phyloP scores from a whole-genome alignment of 2,329 filamentous ascomycete species.

The Fusarium equiseti region DNA sequence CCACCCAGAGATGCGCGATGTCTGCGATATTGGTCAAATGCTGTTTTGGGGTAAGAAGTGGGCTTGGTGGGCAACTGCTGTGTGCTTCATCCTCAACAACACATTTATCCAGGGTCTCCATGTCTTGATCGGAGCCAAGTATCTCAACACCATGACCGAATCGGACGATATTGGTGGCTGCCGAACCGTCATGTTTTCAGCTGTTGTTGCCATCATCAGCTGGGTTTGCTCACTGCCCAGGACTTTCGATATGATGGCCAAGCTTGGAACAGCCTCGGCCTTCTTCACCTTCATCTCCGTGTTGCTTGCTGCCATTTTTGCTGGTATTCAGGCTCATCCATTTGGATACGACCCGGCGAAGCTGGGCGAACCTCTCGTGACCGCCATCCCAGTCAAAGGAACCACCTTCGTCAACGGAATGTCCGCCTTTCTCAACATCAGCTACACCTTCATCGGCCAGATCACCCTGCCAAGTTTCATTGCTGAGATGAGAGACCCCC shows the following conservation, averaged over 20 bases:
- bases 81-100: conserved; percentile 95
- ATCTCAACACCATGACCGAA: conserved; percentile 87
- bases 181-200: conserved; percentile 84
- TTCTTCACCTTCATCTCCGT: conserved; percentile 93
- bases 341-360: conserved; percentile 69
- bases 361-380: conserved; percentile 74
- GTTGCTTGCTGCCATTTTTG: conserved; percentile 84
- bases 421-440: conserved; percentile 94
- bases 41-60: conserved; percentile 87
- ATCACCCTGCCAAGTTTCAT: conserved; percentile 96
- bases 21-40: conserved; percentile 96
- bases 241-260: conserved; percentile 84
- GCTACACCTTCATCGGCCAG: conserved; percentile 95
- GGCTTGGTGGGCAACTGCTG: conserved; percentile 75
- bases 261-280: conserved; percentile 82
- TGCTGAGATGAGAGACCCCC: conserved; percentile 84
- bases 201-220: conserved; percentile 79
- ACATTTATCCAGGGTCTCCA: conserved; percentile 89
- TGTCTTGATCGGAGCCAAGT: conserved; percentile 85
- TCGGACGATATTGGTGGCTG: conserved; percentile 70
- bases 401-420: conserved; percentile 86
- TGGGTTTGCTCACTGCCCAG: conserved; percentile 85
- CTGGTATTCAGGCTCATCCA: conserved; percentile 80
- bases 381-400: conserved; percentile 73
- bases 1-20: conserved; percentile 90